Base-by-base conservation (phyloP, 441 rosid species). In the Omphalea diandra region DNA sequence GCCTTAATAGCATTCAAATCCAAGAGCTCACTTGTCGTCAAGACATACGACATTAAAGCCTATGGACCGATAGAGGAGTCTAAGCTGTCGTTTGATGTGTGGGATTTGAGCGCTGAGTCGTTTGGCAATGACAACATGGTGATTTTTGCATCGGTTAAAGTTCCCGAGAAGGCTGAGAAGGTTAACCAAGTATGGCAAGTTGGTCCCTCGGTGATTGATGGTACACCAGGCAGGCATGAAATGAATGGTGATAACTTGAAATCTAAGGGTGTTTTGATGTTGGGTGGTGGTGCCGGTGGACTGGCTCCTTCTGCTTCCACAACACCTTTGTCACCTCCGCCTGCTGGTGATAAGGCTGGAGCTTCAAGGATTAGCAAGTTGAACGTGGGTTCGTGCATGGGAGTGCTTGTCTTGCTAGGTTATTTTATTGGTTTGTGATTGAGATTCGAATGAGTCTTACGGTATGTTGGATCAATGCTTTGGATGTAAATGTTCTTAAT, bases 131-230 rank as follows among this genome's bases (percentile, higher is more conserved):
- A 84, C 3, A 72, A 60, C 4, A 66, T 81, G 38, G 78, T 66
- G 31, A 82, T 94, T 10, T 84, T 49, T 70, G 88, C 90, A 7
- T 76, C 84, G 7, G 67, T 91, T 59, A 90, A 88, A 71, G 82
- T 94, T 33, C 85, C 84, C 24, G 69, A 26, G 3, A 75, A 80
- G n/a, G 49, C 63, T 20, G 78, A 74, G 68, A 80, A 71, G 57
- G 59, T 93, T 70, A 88, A 87, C 68, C 94, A 89, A 67, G 86
- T 93, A 15, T 93, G 97, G 97, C 94, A 91, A 76, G 82, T 83
- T 26, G 92, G 97, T 6, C 71, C 83, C 2, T 59, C 74, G 18
- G 87, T 84, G 18, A 55, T n/a, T 9, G 71, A 53, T 12, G 65
- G 80, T 0, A 18, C 4, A 10, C 82, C 89, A 27, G 72, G 5